Evolutionary conservation across 2,329 filamentous ascomycete genomes (phyloP).

Genomic region (Stagonosporopsis rhizophila): DNA sequence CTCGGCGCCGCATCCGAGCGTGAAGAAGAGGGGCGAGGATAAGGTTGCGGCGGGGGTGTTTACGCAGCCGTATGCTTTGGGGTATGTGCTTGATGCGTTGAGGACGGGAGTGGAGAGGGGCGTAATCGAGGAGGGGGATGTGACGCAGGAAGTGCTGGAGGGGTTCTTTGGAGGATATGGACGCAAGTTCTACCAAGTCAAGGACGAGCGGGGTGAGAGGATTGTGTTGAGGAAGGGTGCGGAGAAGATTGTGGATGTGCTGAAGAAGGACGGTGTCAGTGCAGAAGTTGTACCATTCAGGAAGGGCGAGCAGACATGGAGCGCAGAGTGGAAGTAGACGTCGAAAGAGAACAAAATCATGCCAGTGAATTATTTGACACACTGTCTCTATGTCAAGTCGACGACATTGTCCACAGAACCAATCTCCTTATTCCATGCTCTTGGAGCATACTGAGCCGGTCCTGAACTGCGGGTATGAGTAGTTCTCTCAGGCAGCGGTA

Average conservation of each 20-base stretch:
- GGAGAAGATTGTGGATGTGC: slow-evolving; percentile 62
- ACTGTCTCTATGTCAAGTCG: not conserved
- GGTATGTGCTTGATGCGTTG: slow-evolving; percentile 70
- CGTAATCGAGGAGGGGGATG: slow-evolving; percentile 60
- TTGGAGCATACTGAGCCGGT: not conserved
- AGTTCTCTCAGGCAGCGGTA: not conserved
- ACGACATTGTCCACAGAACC: not conserved
- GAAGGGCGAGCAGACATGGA: slow-evolving; percentile 67
- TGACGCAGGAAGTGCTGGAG: slow-evolving; percentile 62
- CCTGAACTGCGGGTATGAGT: not conserved
- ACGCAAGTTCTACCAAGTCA: slow-evolving; percentile 64
- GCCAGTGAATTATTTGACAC: not conserved
- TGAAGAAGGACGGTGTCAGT: slow-evolving; percentile 60
- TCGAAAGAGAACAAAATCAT: not conserved
- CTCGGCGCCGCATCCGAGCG: slow-evolving; percentile 71
- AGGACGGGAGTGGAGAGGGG: slow-evolving; percentile 67
- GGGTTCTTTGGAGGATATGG: slow-evolving; percentile 66
- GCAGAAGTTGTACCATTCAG: slow-evolving; percentile 72
- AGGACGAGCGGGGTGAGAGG: slow-evolving; percentile 53
- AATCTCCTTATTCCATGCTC: slow-evolving; percentile 1
- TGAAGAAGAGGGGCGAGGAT: slow-evolving; percentile 64
- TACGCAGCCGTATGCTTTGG: slow-evolving; percentile 75
- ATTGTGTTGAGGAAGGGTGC: slow-evolving; percentile 65
- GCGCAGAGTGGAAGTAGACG: slow-evolving; percentile 49
- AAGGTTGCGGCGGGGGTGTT: slow-evolving; percentile 74